Percentiles rank a stretch among this genome's conserved stretches.
Evolutionary conservation across 495 filamentous ascomycete species (phyloP).

Genomic region (Aspergillus nanangensis): DNA sequence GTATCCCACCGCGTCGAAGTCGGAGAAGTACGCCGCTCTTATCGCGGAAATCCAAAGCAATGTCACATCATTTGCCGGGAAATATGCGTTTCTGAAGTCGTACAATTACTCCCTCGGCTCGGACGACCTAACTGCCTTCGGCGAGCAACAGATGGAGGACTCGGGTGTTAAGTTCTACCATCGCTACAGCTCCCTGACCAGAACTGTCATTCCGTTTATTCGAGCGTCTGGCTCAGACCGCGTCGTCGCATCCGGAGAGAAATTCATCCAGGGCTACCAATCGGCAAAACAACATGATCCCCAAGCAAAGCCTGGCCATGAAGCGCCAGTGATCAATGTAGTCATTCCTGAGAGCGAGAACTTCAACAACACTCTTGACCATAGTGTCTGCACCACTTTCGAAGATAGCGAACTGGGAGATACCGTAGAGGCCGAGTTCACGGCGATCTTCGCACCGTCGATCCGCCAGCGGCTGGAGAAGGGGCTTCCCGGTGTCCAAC

Average conservation of each 20-base stretch:
- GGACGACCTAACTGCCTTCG: constrained; percentile 70
- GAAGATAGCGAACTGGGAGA: constrained; percentile 41
- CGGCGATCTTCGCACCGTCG: constrained; percentile 50
- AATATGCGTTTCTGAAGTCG: constrained; percentile 57
- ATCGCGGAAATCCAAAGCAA: constrained; percentile 57
- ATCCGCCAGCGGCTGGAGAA: constrained; percentile 60
- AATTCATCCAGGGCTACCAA: constrained; percentile 70
- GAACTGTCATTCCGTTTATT: constrained; percentile 58
- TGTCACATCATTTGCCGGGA: constrained; percentile 50
- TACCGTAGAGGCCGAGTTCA: constrained; percentile 49
- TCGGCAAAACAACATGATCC: constrained; percentile 46
- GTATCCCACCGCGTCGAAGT: constrained; percentile 65
- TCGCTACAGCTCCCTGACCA: constrained; percentile 59
- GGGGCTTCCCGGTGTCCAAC: constrained; percentile 55
- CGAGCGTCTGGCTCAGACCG: constrained; percentile 65
- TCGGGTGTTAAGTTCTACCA: constrained; percentile 71
- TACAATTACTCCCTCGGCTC: constrained; percentile 72
- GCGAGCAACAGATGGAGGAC: constrained; percentile 67
- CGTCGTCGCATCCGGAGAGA: constrained; percentile 67
- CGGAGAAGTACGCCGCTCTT: constrained; percentile 47
- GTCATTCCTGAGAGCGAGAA: constrained; percentile 58
- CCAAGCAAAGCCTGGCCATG: constrained; percentile 21
- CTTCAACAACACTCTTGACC: constrained; percentile 74
- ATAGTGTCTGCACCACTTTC: constrained; percentile 63
- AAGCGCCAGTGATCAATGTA: constrained; percentile 53